Evolutionary conservation across 2,329 filamentous ascomycete genomes (phyloP).

Genomic region (Fusarium drepaniforme): DNA sequence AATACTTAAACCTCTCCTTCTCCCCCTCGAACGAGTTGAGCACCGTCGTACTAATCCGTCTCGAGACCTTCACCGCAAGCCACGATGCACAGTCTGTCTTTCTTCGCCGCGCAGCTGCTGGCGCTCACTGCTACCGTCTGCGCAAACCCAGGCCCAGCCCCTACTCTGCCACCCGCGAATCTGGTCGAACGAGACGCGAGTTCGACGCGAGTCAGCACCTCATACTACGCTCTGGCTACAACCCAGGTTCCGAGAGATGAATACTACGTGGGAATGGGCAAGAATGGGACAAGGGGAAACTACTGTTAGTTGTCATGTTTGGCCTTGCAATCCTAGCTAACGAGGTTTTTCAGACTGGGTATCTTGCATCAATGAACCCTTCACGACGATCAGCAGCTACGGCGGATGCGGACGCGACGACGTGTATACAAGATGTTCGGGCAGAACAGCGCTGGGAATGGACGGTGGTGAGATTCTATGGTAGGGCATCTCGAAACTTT

Average conservation of each 20-base stretch:
- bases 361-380: neutral
- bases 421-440: neutral
- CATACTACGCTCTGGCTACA: neutral
- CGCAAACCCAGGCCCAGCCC: neutral
- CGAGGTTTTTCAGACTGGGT: neutral
- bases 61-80: accelerated
- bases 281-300: neutral
- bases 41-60: neutral
- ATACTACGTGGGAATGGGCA: neutral
- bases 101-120: neutral
- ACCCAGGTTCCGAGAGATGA: neutral
- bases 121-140: neutral
- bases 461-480: neutral
- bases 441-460: neutral
- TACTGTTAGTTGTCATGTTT: neutral
- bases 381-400: neutral
- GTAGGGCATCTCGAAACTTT: neutral
- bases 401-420: neutral
- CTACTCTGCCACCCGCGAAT: neutral
- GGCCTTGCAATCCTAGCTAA: neutral
- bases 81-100: neutral
- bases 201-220: neutral
- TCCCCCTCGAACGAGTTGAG: neutral
- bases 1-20: neutral
- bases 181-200: neutral